Evolutionary conservation across 2,329 filamentous ascomycete species (phyloP).

Genomic region (Colletotrichum somersetense): DNA sequence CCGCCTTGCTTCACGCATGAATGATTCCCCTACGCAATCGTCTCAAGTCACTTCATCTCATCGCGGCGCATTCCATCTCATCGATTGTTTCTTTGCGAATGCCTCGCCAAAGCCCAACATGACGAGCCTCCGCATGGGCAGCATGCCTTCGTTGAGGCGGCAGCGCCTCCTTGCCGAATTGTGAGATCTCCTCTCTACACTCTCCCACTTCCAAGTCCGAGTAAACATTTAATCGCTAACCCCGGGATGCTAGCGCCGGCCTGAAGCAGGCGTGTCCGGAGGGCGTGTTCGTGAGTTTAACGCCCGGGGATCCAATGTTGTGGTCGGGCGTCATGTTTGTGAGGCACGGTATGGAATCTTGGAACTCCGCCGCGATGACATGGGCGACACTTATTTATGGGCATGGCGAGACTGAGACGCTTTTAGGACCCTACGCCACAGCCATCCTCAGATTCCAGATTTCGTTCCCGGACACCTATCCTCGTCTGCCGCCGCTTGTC

Average conservation of each 20-base stretch:
- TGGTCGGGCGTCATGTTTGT: conserved; percentile 96
- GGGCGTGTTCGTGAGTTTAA: conserved; percentile 88
- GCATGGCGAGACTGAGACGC: conserved; percentile 26
- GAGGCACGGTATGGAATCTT: conserved; percentile 75
- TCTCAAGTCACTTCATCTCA: conserved; percentile 27
- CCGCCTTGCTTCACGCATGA: conserved; percentile 43
- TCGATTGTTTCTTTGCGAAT: conserved; percentile 9
- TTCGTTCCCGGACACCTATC: conserved; percentile 86
- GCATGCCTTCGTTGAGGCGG: conserved; percentile 71
- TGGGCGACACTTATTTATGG: neutral
- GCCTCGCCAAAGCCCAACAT: conserved; percentile 49
- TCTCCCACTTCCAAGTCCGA: conserved; percentile 20
- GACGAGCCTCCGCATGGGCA: conserved; percentile 59
- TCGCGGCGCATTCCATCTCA: conserved; percentile 25
- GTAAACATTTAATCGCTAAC: conserved; percentile 43
- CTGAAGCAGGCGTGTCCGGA: conserved; percentile 86
- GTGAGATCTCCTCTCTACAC: conserved; percentile 57
- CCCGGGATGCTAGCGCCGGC: conserved; percentile 70
- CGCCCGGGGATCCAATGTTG: conserved; percentile 81
- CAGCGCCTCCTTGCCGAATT: conserved; percentile 87
- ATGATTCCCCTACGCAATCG: conserved; percentile 28
- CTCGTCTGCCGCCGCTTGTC: conserved; percentile 82
- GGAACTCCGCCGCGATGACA: neutral
- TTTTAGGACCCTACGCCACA: conserved; percentile 85
- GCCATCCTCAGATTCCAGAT: conserved; percentile 92